phyloP scores from a whole-genome alignment of 2,329 filamentous ascomycete species.

The Cercospora sp. region DNA sequence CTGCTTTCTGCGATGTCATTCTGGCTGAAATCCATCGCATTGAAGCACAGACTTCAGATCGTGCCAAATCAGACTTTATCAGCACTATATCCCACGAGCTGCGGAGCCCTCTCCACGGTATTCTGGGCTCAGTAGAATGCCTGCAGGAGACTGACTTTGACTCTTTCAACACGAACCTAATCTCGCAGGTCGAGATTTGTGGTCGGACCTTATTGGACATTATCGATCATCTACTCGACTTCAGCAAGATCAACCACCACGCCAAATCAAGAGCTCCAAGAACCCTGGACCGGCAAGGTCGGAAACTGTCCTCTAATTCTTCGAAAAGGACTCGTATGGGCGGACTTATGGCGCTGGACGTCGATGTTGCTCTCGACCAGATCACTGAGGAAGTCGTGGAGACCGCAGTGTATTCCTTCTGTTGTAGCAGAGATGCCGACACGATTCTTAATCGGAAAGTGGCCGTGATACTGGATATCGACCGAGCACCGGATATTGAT shows the following conservation, averaged over 20 bases:
- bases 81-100: slow-evolving; percentile 56
- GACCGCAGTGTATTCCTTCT: slow-evolving; percentile 48
- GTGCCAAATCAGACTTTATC: slow-evolving; percentile 56
- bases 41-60: slow-evolving; percentile 45
- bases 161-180: slow-evolving; percentile 45
- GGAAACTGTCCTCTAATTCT: slow-evolving; percentile 13
- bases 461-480: slow-evolving; percentile 51
- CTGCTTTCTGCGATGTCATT: slow-evolving; percentile 47
- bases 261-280: slow-evolving; percentile 20
- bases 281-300: slow-evolving; percentile 14
- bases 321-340: slow-evolving; percentile 25
- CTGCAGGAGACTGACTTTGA: slow-evolving; percentile 48
- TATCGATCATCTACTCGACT: slow-evolving; percentile 48
- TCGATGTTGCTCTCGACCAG: slow-evolving; percentile 46
- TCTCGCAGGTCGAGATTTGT: slow-evolving; percentile 53
- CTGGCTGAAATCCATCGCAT: slow-evolving; percentile 46
- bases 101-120: slow-evolving; percentile 51
- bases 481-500: slow-evolving; percentile 36
- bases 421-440: slow-evolving; percentile 30
- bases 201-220: slow-evolving; percentile 54
- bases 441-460: slow-evolving; percentile 39
- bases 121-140: slow-evolving; percentile 53
- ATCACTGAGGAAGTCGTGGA: slow-evolving; percentile 58
- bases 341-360: slow-evolving; percentile 30
- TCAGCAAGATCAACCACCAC: slow-evolving; percentile 47